Percentiles rank a stretch among this genome's conserved stretches.
phyloP scores from a whole-genome alignment of 495 filamentous ascomycete species.

The Xanthoparmelia taractica region DNA sequence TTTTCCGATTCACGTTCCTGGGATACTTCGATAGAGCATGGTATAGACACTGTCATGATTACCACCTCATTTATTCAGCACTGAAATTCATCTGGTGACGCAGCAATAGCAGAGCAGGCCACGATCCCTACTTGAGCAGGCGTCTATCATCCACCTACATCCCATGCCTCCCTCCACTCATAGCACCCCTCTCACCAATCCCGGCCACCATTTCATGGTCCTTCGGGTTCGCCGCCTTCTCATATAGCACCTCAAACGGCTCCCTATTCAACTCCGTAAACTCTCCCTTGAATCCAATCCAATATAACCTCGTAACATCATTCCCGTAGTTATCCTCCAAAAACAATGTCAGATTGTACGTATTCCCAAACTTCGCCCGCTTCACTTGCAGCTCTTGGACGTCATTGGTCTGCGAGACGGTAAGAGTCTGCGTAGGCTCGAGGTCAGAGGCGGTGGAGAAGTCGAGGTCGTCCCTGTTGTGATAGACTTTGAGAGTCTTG shows the following conservation, averaged over 20 bases:
- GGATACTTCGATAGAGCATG: too few species aligned
- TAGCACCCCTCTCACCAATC: slow-evolving; percentile 33
- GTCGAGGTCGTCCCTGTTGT: slow-evolving; percentile 81
- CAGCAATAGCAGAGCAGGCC: background rate
- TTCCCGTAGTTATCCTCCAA: slow-evolving; percentile 60
- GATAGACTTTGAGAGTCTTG: slow-evolving; percentile 69
- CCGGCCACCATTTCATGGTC: slow-evolving; percentile 62
- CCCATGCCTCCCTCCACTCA: slow-evolving; percentile 21
- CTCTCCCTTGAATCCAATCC: slow-evolving; percentile 87
- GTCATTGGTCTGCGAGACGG: slow-evolving; percentile 69
- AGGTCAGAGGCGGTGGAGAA: slow-evolving; percentile 66
- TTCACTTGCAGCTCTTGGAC: slow-evolving; percentile 79
- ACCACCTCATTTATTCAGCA: too few species aligned
- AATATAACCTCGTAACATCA: slow-evolving; percentile 69
- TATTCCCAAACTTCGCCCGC: slow-evolving; percentile 79
- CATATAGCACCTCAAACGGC: slow-evolving; percentile 79
- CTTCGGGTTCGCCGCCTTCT: slow-evolving; percentile 82
- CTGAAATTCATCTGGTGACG: background rate
- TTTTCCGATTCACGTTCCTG: background rate
- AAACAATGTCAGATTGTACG: slow-evolving; percentile 70
- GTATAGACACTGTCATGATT: background rate
- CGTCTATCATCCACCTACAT: slow-evolving; percentile 13
- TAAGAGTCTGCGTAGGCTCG: slow-evolving; percentile 64
- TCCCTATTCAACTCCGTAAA: slow-evolving; percentile 80
- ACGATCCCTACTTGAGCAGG: background rate